Conservation (phyloP, 2,329 filamentous ascomycete species). For the Talaromyces sp. region DNA sequence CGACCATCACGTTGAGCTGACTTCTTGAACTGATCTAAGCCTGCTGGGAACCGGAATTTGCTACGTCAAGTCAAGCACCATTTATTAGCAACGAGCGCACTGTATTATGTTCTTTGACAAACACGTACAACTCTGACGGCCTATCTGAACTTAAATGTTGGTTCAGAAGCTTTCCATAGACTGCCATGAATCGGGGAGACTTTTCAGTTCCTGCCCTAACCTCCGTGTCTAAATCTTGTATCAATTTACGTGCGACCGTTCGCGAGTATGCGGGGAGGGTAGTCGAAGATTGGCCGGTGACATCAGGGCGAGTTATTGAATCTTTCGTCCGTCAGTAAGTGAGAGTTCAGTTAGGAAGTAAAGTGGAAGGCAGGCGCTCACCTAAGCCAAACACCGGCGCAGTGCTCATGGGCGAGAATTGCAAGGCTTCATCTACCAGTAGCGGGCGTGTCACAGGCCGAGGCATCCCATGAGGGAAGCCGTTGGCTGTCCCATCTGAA, state of each 20-base stretch:
- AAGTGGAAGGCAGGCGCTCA: conserved; percentile 23
- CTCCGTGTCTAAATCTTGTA: conserved; percentile 70
- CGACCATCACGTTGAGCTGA: conserved; percentile 22
- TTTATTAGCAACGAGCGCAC: neutral
- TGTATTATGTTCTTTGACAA: neutral
- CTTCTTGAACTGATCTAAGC: conserved; percentile 22
- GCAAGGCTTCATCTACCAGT: conserved; percentile 46
- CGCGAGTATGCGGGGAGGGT: conserved; percentile 48
- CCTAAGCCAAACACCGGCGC: conserved; percentile 46
- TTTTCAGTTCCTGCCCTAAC: conserved; percentile 54
- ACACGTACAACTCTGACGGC: conserved; percentile 44
- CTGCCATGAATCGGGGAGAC: conserved; percentile 66
- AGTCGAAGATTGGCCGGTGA: conserved; percentile 40
- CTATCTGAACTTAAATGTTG: conserved; percentile 69
- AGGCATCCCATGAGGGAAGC: conserved; percentile 4
- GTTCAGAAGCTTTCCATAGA: conserved; percentile 65
- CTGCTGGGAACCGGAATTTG: conserved; percentile 42
- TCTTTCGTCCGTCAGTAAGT: conserved; percentile 31
- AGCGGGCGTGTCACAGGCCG: conserved; percentile 35
- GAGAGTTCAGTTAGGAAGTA: conserved; percentile 19
- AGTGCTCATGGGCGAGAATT: conserved; percentile 51
- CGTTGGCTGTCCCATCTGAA: conserved; percentile 11
- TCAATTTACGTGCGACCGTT: conserved; percentile 47
- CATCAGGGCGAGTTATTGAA: conserved; percentile 41
- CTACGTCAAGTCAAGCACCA: conserved; percentile 24